These are phyloP conservation scores for Blumeria graminis DNA, from an alignment of 2,329 filamentous ascomycete genomes.

Conservation along the genomic window DNA sequence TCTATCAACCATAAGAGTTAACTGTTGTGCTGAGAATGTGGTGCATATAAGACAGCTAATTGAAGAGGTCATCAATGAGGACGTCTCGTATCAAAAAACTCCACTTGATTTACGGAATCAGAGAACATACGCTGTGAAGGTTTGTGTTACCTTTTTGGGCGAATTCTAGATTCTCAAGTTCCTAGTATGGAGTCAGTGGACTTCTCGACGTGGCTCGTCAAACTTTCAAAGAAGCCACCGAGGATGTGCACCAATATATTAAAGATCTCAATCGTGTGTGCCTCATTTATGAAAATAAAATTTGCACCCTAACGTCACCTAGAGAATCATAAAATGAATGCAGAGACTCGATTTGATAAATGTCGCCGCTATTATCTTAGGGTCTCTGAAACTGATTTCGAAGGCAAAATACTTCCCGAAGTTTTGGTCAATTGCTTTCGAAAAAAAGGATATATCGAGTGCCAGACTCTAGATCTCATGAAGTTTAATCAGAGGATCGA, in stretches of 20 bases:
- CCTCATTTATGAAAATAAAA: not conserved
- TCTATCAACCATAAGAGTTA: slow-evolving; percentile 39
- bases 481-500: slow-evolving; percentile 59
- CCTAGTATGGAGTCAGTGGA: slow-evolving; percentile 52
- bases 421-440: slow-evolving; percentile 54
- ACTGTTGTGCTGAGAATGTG: slow-evolving; percentile 41
- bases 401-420: slow-evolving; percentile 32
- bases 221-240: slow-evolving; percentile 70
- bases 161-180: slow-evolving; percentile 7
- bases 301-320: not conserved
- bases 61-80: slow-evolving; percentile 47
- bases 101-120: slow-evolving; percentile 78
- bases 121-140: slow-evolving; percentile 69
- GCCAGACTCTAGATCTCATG: slow-evolving; percentile 62
- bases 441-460: slow-evolving; percentile 59
- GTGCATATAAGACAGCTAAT: slow-evolving; percentile 40
- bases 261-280: slow-evolving; percentile 36
- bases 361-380: slow-evolving; percentile 59
- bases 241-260: slow-evolving; percentile 51
- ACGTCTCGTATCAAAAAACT: slow-evolving; percentile 53
- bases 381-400: slow-evolving; percentile 36
- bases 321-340: slow-evolving; percentile 25
- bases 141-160: slow-evolving; percentile 11
- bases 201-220: slow-evolving; percentile 72
- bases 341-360: slow-evolving; percentile 53